A percentile compares a stretch with the other conserved stretches of the same genome.
Evolutionary conservation across 768 basidiomycete species (phyloP).

Genomic region (Xerocomellus chrysenteron): DNA sequence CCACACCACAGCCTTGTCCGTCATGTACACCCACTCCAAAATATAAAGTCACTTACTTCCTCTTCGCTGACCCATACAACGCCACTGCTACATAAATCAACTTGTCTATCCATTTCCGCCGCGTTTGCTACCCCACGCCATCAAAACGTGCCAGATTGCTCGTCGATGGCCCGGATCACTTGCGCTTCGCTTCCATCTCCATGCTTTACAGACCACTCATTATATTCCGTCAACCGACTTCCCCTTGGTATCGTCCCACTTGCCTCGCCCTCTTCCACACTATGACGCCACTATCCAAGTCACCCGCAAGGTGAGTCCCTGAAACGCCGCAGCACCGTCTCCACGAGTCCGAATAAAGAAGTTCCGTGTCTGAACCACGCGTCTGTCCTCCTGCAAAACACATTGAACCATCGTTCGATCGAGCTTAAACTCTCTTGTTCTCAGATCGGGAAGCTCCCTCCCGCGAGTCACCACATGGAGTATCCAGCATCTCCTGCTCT

Average conservation of each 20-base stretch:
- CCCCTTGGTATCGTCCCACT: neutral
- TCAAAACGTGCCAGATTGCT: slow-evolving; percentile 23
- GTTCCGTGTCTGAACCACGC: slow-evolving; percentile 14
- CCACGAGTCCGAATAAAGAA: slow-evolving; percentile 18
- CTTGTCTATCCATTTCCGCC: neutral
- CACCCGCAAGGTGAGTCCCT: slow-evolving; percentile 14
- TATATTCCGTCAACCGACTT: neutral
- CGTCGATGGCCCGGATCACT: neutral
- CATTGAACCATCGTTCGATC: slow-evolving; percentile 16
- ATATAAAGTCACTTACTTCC: too few relatives aligned
- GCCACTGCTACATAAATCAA: neutral
- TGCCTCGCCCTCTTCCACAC: neutral
- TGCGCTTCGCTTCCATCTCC: neutral
- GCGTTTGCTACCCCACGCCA: slow-evolving; percentile 23
- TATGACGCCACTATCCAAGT: slow-evolving; percentile 9
- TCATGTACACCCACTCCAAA: neutral
- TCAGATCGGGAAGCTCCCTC: neutral
- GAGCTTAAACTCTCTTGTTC: neutral
- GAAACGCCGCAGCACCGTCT: slow-evolving; percentile 27
- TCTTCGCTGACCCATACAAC: neutral
- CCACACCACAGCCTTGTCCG: too few relatives aligned
- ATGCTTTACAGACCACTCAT: neutral
- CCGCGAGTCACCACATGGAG: neutral
- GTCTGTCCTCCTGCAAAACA: slow-evolving; percentile 15
- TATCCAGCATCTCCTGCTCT: neutral